phyloP scores from a whole-genome alignment of 768 basidiomycete genomes.

The Boletus speciosus region DNA sequence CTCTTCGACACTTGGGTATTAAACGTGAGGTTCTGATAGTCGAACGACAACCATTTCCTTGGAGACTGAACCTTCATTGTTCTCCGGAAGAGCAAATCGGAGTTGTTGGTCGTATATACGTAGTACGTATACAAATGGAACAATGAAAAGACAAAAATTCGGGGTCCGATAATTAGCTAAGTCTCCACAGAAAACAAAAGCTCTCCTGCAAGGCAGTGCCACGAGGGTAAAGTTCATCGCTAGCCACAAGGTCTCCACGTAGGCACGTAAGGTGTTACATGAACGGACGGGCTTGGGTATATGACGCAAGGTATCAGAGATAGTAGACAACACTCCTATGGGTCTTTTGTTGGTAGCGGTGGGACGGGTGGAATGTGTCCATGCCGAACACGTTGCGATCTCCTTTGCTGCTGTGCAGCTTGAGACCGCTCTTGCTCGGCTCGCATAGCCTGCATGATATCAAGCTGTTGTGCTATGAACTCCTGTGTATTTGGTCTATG shows the following conservation, averaged over 20 bases:
- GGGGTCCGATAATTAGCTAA: slow-evolving; percentile 12
- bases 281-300: slow-evolving; percentile 20
- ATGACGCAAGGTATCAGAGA: slow-evolving; percentile 24
- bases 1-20: neutral
- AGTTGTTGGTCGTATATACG: slow-evolving; percentile 5
- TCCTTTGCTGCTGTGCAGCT: slow-evolving; percentile 56
- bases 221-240: neutral
- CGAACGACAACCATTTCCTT: slow-evolving; percentile 15
- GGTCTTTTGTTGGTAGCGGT: slow-evolving; percentile 24
- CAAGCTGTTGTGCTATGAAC: slow-evolving; percentile 84
- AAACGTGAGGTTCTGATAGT: neutral
- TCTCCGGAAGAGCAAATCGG: slow-evolving; percentile 8
- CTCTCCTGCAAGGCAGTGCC: neutral
- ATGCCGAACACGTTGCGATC: slow-evolving; percentile 51
- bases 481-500: slow-evolving; percentile 74
- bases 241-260: slow-evolving; percentile 7
- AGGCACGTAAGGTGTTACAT: neutral
- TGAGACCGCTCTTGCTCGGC: slow-evolving; percentile 77
- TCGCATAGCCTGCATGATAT: slow-evolving; percentile 78
- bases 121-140: slow-evolving; percentile 14
- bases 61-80: slow-evolving; percentile 28
- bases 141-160: slow-evolving; percentile 19
- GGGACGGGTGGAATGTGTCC: slow-evolving; percentile 27
- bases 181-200: slow-evolving; percentile 14
- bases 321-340: slow-evolving; percentile 8